Percentiles rank a stretch among this genome's conserved stretches.
Conservation (phyloP, 805 yeast species). For the Grigorovia transvaalensis region DNA sequence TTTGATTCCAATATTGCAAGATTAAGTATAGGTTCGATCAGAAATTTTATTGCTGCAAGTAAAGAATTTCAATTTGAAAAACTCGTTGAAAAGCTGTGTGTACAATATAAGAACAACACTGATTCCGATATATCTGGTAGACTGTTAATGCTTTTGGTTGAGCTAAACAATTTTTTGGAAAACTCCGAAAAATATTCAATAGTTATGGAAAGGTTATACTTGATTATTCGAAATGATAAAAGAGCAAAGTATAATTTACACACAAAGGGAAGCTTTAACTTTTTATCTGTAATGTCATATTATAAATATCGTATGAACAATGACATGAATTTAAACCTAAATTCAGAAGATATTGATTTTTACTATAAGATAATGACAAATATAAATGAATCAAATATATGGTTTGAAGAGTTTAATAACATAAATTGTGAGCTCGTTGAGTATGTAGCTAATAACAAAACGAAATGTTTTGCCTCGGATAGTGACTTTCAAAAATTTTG, state of each 20-base stretch:
- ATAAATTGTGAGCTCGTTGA: slow-evolving; percentile 1
- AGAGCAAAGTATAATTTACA: not conserved
- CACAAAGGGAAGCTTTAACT: slow-evolving; percentile 12
- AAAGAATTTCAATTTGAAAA: not conserved
- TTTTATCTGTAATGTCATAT: slow-evolving; percentile 17
- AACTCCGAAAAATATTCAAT: not conserved
- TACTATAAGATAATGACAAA: slow-evolving; percentile 15
- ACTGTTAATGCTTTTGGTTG: not conserved
- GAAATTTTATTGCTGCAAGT: not conserved
- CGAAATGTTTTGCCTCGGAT: not conserved
- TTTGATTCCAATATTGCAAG: slow-evolving; percentile 11
- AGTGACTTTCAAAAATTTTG: slow-evolving; percentile 4
- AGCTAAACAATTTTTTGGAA: not conserved
- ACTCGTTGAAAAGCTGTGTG: not conserved
- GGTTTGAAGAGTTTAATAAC: slow-evolving; percentile 7
- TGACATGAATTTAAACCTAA: not conserved
- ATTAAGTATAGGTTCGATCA: slow-evolving; percentile 2
- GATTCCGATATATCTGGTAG: not conserved
- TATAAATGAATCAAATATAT: slow-evolving; percentile 8
- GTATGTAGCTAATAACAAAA: not conserved
- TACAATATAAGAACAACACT: not conserved
- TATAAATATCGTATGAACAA: slow-evolving; percentile 7
- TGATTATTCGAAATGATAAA: not conserved
- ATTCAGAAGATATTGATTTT: slow-evolving; percentile 6
- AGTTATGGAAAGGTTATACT: not conserved